Base-by-base conservation (phyloP, 306 rosid genomes). In the Sindora glabra region DNA sequence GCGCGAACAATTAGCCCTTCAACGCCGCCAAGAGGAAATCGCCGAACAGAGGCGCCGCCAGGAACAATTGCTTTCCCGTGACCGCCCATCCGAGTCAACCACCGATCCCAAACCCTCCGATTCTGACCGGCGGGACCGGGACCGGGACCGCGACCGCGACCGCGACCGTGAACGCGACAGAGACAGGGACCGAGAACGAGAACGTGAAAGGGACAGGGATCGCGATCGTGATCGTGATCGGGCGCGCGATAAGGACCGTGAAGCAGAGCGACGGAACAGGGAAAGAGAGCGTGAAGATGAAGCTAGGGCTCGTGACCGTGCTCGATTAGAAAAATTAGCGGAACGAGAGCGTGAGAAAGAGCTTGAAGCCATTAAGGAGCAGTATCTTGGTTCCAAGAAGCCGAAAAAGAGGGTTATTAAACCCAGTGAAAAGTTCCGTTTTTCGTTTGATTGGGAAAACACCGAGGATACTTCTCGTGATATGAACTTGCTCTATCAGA, bases 371-470 rank as follows among this genome's bases (percentile, higher is more conserved):
- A 89, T 89, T 2, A 89, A 89, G 49, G 97, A 89, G 64, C 97
- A 89, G 77, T 89, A 89, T 56, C 78, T 89, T 0, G 97, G 97
- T 3, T 79, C 92, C 0, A 89, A 89, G 65, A 89, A 86, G 75
- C 97, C 97, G 3, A 89, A 89, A 81, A 86, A 89, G 77, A 78
- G 95, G 3, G 97, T 89, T 1, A 89, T 89, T 48, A 89, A 83
- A 48, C 97, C 97, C 0, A 89, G 97, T 56, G 97, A 89, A 87
- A 89, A 89, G 71, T 89, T 89, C 50, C 79, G 97, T 0, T 89
- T 89, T 68, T 86, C 97, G 2, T 89, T 89, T 70, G 92, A 89
- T 56, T 89, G 97, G 97, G 97, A 89, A 60, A 89, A 89, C 68
- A 86, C 95, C 0, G 97, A 89, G 67, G 95, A 86, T 61, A 89